Percentiles rank a stretch among this genome's conserved stretches.
phyloP scores from a whole-genome alignment of 352 stramenopile species.

The Phytophthora chlamydospora region DNA sequence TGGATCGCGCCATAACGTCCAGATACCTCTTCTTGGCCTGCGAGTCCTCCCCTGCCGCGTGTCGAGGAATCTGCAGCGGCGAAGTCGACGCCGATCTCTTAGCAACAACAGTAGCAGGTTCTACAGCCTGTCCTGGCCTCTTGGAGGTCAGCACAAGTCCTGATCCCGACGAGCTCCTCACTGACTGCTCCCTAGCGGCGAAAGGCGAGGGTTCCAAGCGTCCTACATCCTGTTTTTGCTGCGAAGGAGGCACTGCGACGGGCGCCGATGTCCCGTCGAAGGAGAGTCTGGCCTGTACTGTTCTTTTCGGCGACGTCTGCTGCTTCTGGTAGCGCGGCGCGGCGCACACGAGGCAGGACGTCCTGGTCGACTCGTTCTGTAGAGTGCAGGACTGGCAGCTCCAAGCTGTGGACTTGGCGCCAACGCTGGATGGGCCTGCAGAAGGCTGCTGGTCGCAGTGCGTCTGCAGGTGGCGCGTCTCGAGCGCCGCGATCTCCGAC shows the following conservation, averaged over 20 bases:
- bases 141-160: slow-evolving; percentile 21
- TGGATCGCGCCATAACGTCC: slow-evolving; percentile 41
- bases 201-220: slow-evolving; percentile 16
- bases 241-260: background rate
- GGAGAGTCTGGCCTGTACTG: slow-evolving; percentile 68
- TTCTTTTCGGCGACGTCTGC: slow-evolving; percentile 27
- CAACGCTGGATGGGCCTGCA: slow-evolving; percentile 17
- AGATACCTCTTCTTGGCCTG: slow-evolving; percentile 67
- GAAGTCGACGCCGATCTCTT: slow-evolving; percentile 2
- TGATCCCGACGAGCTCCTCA: slow-evolving; percentile 8
- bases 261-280: slow-evolving; percentile 40
- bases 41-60: slow-evolving; percentile 55
- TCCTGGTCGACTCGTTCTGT: slow-evolving; percentile 44
- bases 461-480: slow-evolving; percentile 47
- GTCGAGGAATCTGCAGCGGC: slow-evolving; percentile 21
- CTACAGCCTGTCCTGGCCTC: slow-evolving; percentile 10
- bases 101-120: background rate
- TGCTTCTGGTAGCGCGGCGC: slow-evolving; percentile 45
- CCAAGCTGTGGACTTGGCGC: slow-evolving; percentile 20
- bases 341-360: slow-evolving; percentile 55
- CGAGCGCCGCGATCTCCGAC: slow-evolving; percentile 69
- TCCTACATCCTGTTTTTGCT: slow-evolving; percentile 13
- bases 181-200: background rate
- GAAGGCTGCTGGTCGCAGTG: slow-evolving; percentile 6
- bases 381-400: slow-evolving; percentile 73